Percentiles rank a stretch among this genome's conserved stretches.
phyloP scores from a whole-genome alignment of 2,329 filamentous ascomycete species.

The Neurospora sp. region DNA sequence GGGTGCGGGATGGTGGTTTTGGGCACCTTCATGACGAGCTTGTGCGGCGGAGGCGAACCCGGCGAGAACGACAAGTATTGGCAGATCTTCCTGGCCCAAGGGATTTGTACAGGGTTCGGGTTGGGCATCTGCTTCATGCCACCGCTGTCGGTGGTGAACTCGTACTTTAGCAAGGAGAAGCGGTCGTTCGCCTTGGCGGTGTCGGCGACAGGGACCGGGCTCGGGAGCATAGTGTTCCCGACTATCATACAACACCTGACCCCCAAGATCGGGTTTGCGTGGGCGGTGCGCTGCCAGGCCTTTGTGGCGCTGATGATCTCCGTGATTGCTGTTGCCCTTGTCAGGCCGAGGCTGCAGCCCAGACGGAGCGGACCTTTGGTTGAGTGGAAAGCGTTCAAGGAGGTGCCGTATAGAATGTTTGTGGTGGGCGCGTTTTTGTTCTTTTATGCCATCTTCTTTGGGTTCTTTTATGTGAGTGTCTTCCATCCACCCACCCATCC shows the following conservation, averaged over 20 bases:
- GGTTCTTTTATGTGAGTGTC: constrained; percentile 35
- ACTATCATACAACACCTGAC: constrained; percentile 46
- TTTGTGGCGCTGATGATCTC: constrained; percentile 46
- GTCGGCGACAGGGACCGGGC: constrained; percentile 48
- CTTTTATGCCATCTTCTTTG: constrained; percentile 44
- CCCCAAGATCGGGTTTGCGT: constrained; percentile 52
- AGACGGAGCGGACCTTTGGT: constrained; percentile 36
- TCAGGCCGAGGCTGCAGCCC: constrained; percentile 36
- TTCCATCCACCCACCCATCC: background rate
- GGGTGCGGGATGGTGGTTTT: constrained; percentile 33
- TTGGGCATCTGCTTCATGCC: constrained; percentile 45
- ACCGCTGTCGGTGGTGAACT: constrained; percentile 40
- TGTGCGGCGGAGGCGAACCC: constrained; percentile 19
- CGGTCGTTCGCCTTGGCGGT: constrained; percentile 49
- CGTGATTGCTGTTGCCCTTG: constrained; percentile 28
- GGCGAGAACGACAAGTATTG: constrained; percentile 28
- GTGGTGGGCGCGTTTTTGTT: constrained; percentile 27
- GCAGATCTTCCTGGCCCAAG: constrained; percentile 45
- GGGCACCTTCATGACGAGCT: constrained; percentile 38
- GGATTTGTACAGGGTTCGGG: constrained; percentile 44
- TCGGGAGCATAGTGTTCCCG: constrained; percentile 55
- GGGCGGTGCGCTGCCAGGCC: constrained; percentile 51
- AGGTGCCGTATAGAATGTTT: constrained; percentile 33
- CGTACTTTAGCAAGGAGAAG: constrained; percentile 44
- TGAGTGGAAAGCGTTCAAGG: constrained; percentile 40